These are phyloP conservation scores for Gryganskiella cystojenkinii DNA, from an alignment of 192 early-diverging fungal species.

Conservation along the genomic window DNA sequence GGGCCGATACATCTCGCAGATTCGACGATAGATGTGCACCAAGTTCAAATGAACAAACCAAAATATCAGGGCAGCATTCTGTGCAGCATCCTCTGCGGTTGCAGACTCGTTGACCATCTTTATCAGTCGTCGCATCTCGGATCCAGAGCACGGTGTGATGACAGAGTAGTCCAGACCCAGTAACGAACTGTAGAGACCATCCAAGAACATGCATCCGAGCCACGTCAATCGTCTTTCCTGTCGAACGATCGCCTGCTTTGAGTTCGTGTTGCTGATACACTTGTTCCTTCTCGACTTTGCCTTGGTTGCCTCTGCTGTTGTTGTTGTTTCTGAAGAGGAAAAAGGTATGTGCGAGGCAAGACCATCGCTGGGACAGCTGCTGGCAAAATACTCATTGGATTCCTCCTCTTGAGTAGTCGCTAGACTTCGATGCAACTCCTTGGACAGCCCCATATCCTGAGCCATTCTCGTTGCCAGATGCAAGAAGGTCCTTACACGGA, in stretches of 20 bases:
- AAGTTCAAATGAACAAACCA: slow-evolving; percentile 43
- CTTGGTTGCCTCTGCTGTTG: not conserved
- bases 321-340: not conserved
- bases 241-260: slow-evolving; percentile 8
- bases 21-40: slow-evolving; percentile 23
- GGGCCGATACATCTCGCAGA: slow-evolving; percentile 31
- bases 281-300: not conserved
- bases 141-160: not conserved
- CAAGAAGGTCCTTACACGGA: slow-evolving; percentile 55
- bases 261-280: not conserved
- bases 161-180: slow-evolving; percentile 20
- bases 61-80: slow-evolving; percentile 32
- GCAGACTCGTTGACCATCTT: slow-evolving; percentile 14
- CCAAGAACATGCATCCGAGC: slow-evolving; percentile 39
- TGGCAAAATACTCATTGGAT: not conserved
- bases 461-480: slow-evolving; percentile 72
- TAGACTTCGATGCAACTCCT: not conserved
- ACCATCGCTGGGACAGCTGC: no score
- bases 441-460: slow-evolving; percentile 69
- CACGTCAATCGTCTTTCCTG: slow-evolving; percentile 33
- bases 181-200: slow-evolving; percentile 19
- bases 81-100: slow-evolving; percentile 3
- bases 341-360: no score
- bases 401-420: not conserved
- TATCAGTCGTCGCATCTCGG: slow-evolving; percentile 22